Evolutionary conservation across 208 protist genomes (phyloP).

Genomic region (Trypanosoma congolense): DNA sequence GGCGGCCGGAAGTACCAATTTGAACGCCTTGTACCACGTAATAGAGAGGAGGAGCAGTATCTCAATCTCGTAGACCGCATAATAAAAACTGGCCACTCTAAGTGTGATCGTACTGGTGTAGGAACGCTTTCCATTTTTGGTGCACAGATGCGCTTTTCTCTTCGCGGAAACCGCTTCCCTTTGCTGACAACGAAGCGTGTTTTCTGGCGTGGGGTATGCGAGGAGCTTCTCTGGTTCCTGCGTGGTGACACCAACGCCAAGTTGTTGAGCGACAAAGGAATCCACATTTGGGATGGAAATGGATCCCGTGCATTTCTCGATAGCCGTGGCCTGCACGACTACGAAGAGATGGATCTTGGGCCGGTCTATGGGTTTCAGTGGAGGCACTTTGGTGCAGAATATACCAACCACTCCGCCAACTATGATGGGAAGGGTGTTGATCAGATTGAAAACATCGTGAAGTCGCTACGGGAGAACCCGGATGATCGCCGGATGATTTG

Average conservation of each 20-base stretch:
- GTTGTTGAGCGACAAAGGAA: slow-evolving; percentile 80
- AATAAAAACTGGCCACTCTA: slow-evolving; percentile 60
- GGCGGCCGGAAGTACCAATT: slow-evolving; percentile 47
- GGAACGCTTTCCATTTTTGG: slow-evolving; percentile 95
- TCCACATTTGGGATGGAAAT: slow-evolving; percentile 99
- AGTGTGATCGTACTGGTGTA: slow-evolving; percentile 95
- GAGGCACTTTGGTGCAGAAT: slow-evolving; percentile 97
- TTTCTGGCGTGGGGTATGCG: slow-evolving; percentile 96
- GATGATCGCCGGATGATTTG: slow-evolving; percentile 95
- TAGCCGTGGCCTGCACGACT: slow-evolving; percentile 85
- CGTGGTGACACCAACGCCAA: slow-evolving; percentile 94
- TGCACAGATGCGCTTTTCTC: slow-evolving; percentile 94
- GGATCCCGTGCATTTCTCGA: slow-evolving; percentile 95
- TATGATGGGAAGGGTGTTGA: slow-evolving; percentile 95
- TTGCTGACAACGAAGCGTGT: slow-evolving; percentile 98
- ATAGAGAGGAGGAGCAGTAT: slow-evolving; percentile 92
- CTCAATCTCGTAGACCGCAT: slow-evolving; percentile 83
- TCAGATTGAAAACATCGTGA: slow-evolving; percentile 92
- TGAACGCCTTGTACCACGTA: slow-evolving; percentile 70
- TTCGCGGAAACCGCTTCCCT: slow-evolving; percentile 91
- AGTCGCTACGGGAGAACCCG: slow-evolving; percentile 92
- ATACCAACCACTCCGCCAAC: slow-evolving; percentile 79
- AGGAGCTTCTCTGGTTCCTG: slow-evolving; percentile 99
- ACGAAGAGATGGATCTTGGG: slow-evolving; percentile 95
- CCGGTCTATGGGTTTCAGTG: slow-evolving; percentile 99